Evolutionary conservation across 768 basidiomycete species (phyloP).

Genomic region (Tephrocybe sp.): DNA sequence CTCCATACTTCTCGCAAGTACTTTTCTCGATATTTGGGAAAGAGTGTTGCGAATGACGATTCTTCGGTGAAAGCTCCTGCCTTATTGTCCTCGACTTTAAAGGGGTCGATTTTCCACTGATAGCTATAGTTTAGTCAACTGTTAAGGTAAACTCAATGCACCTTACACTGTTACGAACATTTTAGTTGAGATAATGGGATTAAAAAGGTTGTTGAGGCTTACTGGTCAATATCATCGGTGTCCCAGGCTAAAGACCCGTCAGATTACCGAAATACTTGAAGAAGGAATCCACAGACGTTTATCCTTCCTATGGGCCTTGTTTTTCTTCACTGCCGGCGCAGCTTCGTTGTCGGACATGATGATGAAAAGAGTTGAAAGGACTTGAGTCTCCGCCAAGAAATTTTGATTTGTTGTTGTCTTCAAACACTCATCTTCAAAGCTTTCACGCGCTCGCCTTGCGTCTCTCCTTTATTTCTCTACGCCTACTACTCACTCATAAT

Average conservation of each 20-base stretch:
- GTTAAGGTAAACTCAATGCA: neutral
- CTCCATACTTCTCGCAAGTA: conserved; percentile 96
- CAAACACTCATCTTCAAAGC: neutral
- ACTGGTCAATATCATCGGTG: conserved; percentile 99
- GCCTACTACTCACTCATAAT: conserved; percentile 28
- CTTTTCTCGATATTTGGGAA: conserved; percentile 98
- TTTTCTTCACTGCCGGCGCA: conserved; percentile 60
- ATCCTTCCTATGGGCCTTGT: conserved; percentile 89
- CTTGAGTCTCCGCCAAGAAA: conserved; percentile 4
- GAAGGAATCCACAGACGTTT: conserved; percentile 65
- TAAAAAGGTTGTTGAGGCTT: conserved; percentile 31
- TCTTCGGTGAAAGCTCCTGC: conserved; percentile 88
- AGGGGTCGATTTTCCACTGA: conserved; percentile 89
- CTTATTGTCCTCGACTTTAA: conserved; percentile 71
- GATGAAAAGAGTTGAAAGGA: conserved; percentile 8
- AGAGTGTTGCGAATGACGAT: conserved; percentile 96
- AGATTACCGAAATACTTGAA: neutral
- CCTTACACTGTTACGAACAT: conserved; percentile 39
- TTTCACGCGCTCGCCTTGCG: conserved; percentile 4
- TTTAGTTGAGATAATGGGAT: conserved; percentile 6
- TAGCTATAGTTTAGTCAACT: neutral
- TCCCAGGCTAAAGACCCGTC: conserved; percentile 78
- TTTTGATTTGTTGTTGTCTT: conserved; percentile 13
- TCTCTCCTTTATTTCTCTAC: conserved; percentile 6
- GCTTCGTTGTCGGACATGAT: conserved; percentile 45